Conservation (phyloP, 768 basidiomycete genomes). For the Calocera viscosa region DNA sequence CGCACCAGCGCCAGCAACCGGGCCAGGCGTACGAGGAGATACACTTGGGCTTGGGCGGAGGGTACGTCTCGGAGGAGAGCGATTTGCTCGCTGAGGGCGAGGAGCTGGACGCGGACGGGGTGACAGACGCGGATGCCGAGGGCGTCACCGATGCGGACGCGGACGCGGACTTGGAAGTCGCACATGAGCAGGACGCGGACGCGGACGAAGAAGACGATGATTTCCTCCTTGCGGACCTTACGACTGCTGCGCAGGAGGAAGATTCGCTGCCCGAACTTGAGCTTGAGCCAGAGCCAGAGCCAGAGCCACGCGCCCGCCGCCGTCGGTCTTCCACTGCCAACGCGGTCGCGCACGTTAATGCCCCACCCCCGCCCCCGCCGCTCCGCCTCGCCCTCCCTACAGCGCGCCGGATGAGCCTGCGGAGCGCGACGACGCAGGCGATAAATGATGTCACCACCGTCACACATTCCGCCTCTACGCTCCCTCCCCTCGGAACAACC, state of each 20-base stretch:
- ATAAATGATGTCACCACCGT: not conserved
- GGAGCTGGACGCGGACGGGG: not conserved
- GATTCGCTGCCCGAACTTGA: not conserved
- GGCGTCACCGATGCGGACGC: not conserved
- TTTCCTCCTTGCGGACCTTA: slow-evolving; percentile 7
- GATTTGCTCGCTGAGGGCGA: not conserved
- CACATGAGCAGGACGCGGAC: not conserved
- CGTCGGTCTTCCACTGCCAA: not conserved
- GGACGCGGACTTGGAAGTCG: not conserved
- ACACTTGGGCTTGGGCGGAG: not conserved
- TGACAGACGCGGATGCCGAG: not conserved
- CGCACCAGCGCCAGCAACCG: not conserved
- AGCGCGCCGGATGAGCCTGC: not conserved
- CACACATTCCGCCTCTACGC: not conserved
- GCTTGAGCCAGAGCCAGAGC: not conserved
- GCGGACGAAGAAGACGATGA: not conserved
- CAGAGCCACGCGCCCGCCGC: not conserved
- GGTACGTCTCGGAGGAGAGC: slow-evolving; percentile 5
- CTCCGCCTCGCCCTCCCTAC: slow-evolving; percentile 1
- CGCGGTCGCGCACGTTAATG: not conserved
- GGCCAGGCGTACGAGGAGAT: slow-evolving; percentile 1
- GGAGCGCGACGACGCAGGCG: not conserved
- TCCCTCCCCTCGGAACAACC: not conserved
- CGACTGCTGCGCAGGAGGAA: not conserved
- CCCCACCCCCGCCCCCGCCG: not conserved